Conservation (phyloP, 345 rosid genomes). For the Psidium friedrichsthalianum region DNA sequence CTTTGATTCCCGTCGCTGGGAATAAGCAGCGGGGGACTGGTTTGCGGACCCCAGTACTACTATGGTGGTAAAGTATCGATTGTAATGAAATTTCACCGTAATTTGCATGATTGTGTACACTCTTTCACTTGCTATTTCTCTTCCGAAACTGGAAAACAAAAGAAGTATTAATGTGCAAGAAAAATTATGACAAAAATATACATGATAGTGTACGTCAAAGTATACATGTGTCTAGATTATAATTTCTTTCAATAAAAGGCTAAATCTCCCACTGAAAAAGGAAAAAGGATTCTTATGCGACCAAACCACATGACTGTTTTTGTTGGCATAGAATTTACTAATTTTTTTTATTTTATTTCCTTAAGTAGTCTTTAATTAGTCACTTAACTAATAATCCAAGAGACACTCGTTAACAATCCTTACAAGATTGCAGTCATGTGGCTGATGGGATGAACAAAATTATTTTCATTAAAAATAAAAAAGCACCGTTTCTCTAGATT, state of each 20-base stretch:
- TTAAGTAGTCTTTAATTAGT: background rate
- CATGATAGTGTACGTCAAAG: background rate
- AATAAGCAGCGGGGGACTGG: fast-evolving
- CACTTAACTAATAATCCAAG: background rate
- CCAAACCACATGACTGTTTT: background rate
- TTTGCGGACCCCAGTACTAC: background rate
- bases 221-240: background rate
- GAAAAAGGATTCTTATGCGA: background rate
- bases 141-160: background rate
- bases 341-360: background rate
- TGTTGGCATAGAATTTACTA: background rate
- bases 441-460: background rate
- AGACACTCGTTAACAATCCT: background rate
- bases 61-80: background rate
- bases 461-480: background rate
- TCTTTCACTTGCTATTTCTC: background rate
- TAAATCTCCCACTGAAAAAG: background rate
- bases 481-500: background rate
- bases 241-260: background rate
- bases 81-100: background rate
- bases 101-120: background rate
- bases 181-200: background rate
- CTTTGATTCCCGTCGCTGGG: fast-evolving
- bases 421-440: background rate
- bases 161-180: background rate